Evolutionary conservation across 352 stramenopile genomes (phyloP), one percentile per base, ranked within the genome.

Genomic region (Aphanomyces invadans): DNA sequence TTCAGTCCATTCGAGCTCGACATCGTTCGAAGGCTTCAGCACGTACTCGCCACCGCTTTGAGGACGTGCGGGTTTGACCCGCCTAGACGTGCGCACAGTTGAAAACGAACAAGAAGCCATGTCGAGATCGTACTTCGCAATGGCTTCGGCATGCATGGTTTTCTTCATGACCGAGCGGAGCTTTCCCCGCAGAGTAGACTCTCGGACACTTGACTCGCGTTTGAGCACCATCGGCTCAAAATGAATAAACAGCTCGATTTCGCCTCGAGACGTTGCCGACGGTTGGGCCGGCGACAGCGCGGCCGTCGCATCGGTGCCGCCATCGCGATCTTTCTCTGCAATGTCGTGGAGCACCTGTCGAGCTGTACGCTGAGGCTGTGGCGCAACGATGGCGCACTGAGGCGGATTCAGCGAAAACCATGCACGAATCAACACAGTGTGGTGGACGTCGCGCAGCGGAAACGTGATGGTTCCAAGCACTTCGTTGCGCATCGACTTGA

Each of bases 161-260:
- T 67, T 67, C 44, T 67, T 67, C 19, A 67, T 49, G 11, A 46
- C 60, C 25, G 45, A 60, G 15, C 28, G 25, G 5, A 57, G 29
- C 29, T 57, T 57, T n/a, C 49, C 49, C 17, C 49, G 49, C 25
- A 57, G 5, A 1, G 49, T 26, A 15, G 29, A 32, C 29, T 57
- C 49, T 31, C 26, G 46, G 10, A 31, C 46, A n/a, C 21, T 32
- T 15, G 46, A 21, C 42, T 44, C 28, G 10, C 60, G 60, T 2
- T 60, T 56, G 9, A 67, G 32, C n/a, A 67, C 0, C 60, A 67
- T 67, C 3, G 60, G 60, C 29, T 67, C 38, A 67, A 59, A 67
- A 23, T 67, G 60, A 46, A 67, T 57, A 23, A 67, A 67, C 2
- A 67, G 42, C 32, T 67, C 60, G 33, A 67, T 39, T 32, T 67